Base-by-base conservation (phyloP, 306 rosid species). In the Cajanus cajan region DNA sequence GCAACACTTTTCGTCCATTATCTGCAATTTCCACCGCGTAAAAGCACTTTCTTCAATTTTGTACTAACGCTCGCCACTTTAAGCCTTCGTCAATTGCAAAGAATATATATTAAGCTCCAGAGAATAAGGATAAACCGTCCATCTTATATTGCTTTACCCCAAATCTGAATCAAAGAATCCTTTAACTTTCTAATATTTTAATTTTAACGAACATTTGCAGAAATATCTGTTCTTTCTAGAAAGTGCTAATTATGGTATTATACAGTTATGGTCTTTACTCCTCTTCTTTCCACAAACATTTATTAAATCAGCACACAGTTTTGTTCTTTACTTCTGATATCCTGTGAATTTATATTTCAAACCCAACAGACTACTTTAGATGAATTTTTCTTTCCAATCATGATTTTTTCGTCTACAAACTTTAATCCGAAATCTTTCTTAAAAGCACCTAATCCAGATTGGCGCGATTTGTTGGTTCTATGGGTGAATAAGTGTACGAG, bases 121-220 rank as follows among this genome's bases (percentile, higher is more conserved):
- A 41, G 69, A 70, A 25, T 50, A 50, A 74, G 65, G 67, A 41
- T 25, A 33, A 44, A 43, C 39, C 78, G 68, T 76, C 71, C 73
- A 52, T 61, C 9, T 69, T 24, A 48, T 36, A 34, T 63, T 47
- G 15, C 55, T 48, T 72, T 47, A 8, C 14, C 37, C 36, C 64
- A 61, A 36, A 71, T 77, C 71, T 58, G 14, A 79, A 78, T 22
- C 47, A 16, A 16, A 33, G 22, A 70, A 64, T 64, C 6, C 7
- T 63, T 36, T 4, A 36, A 4, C 47, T 76, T 44, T 61, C 36
- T 45, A n/a, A 28, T 43, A 28, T 41, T 33, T 39, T 34, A 50
- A 36, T 55, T 59, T 28, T 61, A 61, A 22, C 31, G 41, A 34
- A 8, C 37, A 36, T 43, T 25, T 54, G 11, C 12, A n/a, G 22